Conservation (phyloP, 2,329 filamentous ascomycete genomes). For the Malbranchea cinnamomea region DNA sequence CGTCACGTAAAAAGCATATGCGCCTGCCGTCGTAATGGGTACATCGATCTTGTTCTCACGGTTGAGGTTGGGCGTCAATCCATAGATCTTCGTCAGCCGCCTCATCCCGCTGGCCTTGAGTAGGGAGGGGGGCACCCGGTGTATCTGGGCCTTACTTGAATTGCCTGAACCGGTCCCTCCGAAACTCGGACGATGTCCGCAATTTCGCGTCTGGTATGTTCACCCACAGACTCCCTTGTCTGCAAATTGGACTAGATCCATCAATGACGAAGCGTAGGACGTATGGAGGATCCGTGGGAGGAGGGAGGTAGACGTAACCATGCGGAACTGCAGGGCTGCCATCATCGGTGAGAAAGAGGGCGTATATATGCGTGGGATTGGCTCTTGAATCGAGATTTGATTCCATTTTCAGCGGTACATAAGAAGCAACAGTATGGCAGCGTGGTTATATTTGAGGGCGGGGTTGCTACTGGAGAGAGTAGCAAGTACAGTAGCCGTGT, state of each 20-base stretch:
- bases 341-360: slow-evolving; percentile 81
- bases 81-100: slow-evolving; percentile 22
- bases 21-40: slow-evolving; percentile 65
- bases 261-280: slow-evolving; percentile 79
- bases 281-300: slow-evolving; percentile 58
- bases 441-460: too few species aligned
- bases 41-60: slow-evolving; percentile 80
- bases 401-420: background rate
- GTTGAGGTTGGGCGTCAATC: slow-evolving; percentile 85
- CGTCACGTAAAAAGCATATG: slow-evolving; percentile 88
- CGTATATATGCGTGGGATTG: slow-evolving; percentile 43
- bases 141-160: slow-evolving; percentile 54
- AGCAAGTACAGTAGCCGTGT: too few species aligned
- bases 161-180: slow-evolving; percentile 65
- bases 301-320: slow-evolving; percentile 81
- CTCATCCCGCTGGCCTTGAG: slow-evolving; percentile 7
- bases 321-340: slow-evolving; percentile 80
- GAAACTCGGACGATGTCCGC: too few species aligned
- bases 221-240: slow-evolving; percentile 88
- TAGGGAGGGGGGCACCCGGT: background rate
- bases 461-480: too few species aligned
- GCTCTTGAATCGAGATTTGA: background rate
- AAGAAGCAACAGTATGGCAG: background rate
- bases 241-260: slow-evolving; percentile 88
- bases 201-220: slow-evolving; percentile 81